Evolutionary conservation across 208 protist genomes (phyloP).

Genomic region (Crithidia expoeki): DNA sequence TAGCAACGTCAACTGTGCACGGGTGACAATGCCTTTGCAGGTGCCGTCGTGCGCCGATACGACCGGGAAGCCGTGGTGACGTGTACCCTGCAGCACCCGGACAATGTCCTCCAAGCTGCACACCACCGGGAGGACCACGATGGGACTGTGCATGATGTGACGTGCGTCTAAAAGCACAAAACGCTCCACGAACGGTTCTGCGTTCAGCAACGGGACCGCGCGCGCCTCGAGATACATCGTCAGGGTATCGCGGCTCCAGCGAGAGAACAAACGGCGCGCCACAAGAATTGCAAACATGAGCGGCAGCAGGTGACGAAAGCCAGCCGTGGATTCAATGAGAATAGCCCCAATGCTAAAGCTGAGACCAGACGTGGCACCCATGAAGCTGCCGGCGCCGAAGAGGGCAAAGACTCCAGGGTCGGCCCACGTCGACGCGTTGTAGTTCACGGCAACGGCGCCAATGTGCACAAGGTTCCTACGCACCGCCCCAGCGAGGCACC

Average conservation of each 20-base stretch:
- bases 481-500: conserved; percentile 49
- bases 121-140: conserved; percentile 44
- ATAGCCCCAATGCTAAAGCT: conserved; percentile 54
- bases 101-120: conserved; percentile 40
- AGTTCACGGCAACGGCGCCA: background rate
- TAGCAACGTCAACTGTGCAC: conserved; percentile 47
- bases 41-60: conserved; percentile 46
- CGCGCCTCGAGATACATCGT: conserved; percentile 47
- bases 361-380: conserved; percentile 49
- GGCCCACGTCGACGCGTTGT: conserved; percentile 35
- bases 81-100: conserved; percentile 31
- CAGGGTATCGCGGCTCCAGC: conserved; percentile 49
- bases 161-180: conserved; percentile 50
- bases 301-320: conserved; percentile 57
- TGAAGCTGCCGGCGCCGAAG: conserved; percentile 65
- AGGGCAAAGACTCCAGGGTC: conserved; percentile 63
- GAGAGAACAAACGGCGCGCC: conserved; percentile 40
- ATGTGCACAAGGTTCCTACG: conserved; percentile 28
- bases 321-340: conserved; percentile 54
- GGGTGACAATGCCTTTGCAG: conserved; percentile 57
- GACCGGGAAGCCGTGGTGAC: conserved; percentile 63
- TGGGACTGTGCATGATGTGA: conserved; percentile 48
- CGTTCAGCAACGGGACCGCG: conserved; percentile 53
- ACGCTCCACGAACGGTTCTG: conserved; percentile 47
- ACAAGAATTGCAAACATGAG: conserved; percentile 62